Base-by-base conservation (phyloP, 257 asterid species). In the Coffea eugenioides region DNA sequence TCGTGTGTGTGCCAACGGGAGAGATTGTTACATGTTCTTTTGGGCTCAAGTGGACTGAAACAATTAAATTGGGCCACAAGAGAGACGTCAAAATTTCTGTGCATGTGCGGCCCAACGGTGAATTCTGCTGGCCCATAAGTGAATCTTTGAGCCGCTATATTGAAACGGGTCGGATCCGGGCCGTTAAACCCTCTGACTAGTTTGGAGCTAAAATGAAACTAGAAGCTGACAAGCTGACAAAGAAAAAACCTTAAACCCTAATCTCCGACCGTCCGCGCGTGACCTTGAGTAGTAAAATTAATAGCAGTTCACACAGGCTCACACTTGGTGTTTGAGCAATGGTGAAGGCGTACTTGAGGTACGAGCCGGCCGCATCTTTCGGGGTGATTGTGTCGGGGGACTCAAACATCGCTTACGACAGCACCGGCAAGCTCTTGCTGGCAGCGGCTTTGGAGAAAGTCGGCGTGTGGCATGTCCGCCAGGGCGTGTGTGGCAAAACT, bases 311-410 rank as follows among this genome's bases (percentile, higher is more conserved):
- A 36, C 71, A 75, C 43, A n/a, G 70, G 45, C n/a, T 52, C 57
- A 4, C 14, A 52, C 20, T 1, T 12, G 57, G 57, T 52, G 6
- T 15, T 69, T 45, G 46, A 59, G 54, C 73, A 82, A 95, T 95
- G 99, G 99, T 92, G 94, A 95, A 95, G 86, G 69, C 95, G n/a
- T 95, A 95, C 84, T 80, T 91, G 76, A 86, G 98, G 52, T 95
- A 95, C 88, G 96, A 90, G 81, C 77, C 92, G 78, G 92, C 96
- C 76, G 73, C 83, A 51, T 78, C 94, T 11, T 93, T 92, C 74
- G 99, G 99, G 27, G 98, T 95, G 12, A 90, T 95, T 79, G 97
- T 83, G 2, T 95, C 97, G 25, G 88, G 79, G 45, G 99, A 95
- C 13, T 88, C 96, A 65, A 92, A 95, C 77, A 90, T 95, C 70